Percentiles rank a stretch among this genome's conserved stretches.
Evolutionary conservation across 768 basidiomycete species (phyloP).

Genomic region (Termitomyces sp.): DNA sequence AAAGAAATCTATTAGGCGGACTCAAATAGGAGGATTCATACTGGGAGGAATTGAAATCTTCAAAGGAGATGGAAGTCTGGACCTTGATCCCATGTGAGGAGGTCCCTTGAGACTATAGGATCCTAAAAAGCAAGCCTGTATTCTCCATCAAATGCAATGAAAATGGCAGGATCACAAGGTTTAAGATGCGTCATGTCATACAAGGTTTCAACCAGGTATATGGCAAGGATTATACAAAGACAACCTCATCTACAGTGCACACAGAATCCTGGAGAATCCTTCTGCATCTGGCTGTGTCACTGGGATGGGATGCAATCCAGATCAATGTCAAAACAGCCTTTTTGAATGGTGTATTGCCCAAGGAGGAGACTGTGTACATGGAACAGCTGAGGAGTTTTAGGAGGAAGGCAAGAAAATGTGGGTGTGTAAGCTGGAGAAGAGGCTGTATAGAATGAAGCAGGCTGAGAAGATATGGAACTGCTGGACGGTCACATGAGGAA

Average conservation of each 20-base stretch:
- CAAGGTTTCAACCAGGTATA: background rate
- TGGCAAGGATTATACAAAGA: background rate
- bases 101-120: background rate
- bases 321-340: too few relatives aligned
- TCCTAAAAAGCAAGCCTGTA: background rate
- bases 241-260: background rate
- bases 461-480: too few relatives aligned
- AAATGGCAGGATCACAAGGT: background rate
- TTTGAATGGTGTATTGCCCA: too few relatives aligned
- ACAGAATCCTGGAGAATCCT: background rate
- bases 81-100: background rate
- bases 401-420: too few relatives aligned
- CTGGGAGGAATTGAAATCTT: background rate
- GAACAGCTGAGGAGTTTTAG: too few relatives aligned
- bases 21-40: background rate
- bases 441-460: too few relatives aligned
- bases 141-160: background rate
- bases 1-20: background rate
- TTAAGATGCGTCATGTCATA: background rate
- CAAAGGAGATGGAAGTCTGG: background rate
- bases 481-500: too few relatives aligned
- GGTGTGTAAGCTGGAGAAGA: too few relatives aligned
- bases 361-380: too few relatives aligned
- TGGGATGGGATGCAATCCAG: background rate
- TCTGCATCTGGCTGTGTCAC: background rate